Conservation (phyloP, 2,329 filamentous ascomycete species). For the Ambrosiella cleistominuta region DNA sequence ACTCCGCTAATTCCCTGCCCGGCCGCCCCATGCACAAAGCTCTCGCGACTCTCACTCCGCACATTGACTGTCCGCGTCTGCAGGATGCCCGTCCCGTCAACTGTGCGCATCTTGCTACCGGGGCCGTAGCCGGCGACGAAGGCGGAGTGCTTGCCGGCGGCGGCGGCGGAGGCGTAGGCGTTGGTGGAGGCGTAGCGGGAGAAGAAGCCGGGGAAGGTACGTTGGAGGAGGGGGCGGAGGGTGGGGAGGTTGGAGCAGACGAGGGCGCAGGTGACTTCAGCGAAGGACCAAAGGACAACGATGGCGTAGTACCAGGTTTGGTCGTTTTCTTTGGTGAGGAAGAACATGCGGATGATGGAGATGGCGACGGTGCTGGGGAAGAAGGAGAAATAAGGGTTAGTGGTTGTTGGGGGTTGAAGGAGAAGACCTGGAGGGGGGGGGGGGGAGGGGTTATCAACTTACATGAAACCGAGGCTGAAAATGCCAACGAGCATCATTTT, state of each 20-base stretch:
- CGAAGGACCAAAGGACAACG: slow-evolving; percentile 22
- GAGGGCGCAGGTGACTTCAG: slow-evolving; percentile 24
- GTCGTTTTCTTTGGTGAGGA: slow-evolving; percentile 17
- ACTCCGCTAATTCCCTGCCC: neutral
- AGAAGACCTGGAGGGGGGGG: neutral
- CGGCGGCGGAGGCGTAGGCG: neutral
- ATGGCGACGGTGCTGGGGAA: slow-evolving; percentile 19
- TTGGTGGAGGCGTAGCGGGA: slow-evolving; percentile 2
- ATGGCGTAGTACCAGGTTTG: slow-evolving; percentile 19
- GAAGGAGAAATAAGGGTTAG: neutral
- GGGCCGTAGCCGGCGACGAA: neutral
- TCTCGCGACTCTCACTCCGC: slow-evolving; percentile 7
- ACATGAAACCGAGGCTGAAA: slow-evolving; percentile 21
- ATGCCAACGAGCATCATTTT: slow-evolving; percentile 18
- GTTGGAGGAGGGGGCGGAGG: slow-evolving; percentile 19
- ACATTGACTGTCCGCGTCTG: slow-evolving; percentile 10
- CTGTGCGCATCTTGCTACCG: slow-evolving; percentile 1
- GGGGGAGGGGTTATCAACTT: slow-evolving; percentile 10
- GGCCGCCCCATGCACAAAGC: slow-evolving; percentile 1
- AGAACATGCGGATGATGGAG: slow-evolving; percentile 20
- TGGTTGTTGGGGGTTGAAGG: neutral
- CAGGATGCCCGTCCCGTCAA: slow-evolving; percentile 1
- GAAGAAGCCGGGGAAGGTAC: slow-evolving; percentile 7
- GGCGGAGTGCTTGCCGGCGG: neutral
- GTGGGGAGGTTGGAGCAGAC: slow-evolving; percentile 25